These are phyloP conservation scores for Chaetoceros tenuissimus DNA, from an alignment of 108 stramenopile species.

Conservation along the genomic window DNA sequence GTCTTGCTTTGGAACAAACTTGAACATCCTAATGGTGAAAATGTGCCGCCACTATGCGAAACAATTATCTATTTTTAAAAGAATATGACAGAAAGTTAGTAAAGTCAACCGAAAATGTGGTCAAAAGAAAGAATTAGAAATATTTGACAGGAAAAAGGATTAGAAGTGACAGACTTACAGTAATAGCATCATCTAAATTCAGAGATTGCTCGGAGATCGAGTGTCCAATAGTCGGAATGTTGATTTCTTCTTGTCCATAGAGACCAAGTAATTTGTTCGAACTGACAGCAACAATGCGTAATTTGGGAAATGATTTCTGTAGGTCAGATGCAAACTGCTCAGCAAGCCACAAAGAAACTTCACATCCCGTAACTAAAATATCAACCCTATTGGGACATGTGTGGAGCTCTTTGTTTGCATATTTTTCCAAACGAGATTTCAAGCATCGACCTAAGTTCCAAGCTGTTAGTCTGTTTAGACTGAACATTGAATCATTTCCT, in stretches of 20 bases:
- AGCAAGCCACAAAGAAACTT: conserved; percentile 75
- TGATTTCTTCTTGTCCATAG: conserved; percentile 46
- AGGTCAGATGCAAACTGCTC: conserved; percentile 79
- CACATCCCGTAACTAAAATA: conserved; percentile 70
- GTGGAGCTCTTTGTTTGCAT: conserved; percentile 23
- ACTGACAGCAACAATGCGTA: conserved; percentile 43
- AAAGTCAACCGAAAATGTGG: too few relatives aligned
- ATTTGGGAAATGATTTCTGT: conserved; percentile 60
- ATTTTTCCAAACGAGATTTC: conserved; percentile 19
- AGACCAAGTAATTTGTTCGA: conserved; percentile 76
- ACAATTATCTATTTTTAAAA: too few relatives aligned
- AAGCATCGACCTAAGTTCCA: conserved; percentile 39
- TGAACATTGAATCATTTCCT: conserved; percentile 10
- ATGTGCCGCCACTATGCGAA: conserved; percentile 62
- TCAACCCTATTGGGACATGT: conserved; percentile 28
- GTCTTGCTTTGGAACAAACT: conserved; percentile 42
- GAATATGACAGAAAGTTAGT: too few relatives aligned
- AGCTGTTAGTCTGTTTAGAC: conserved; percentile 56
- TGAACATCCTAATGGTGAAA: conserved; percentile 53
- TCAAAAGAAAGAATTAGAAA: too few relatives aligned
- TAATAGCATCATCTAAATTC: conserved; percentile 47
- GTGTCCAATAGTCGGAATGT: conserved; percentile 49
- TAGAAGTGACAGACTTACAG: too few relatives aligned
- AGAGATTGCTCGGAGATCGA: conserved; percentile 26
- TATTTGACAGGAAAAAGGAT: too few relatives aligned